Evolutionary conservation across 768 basidiomycete genomes (phyloP), one percentile per base, ranked within the genome.

Genomic region (Lentinula detonsa): DNA sequence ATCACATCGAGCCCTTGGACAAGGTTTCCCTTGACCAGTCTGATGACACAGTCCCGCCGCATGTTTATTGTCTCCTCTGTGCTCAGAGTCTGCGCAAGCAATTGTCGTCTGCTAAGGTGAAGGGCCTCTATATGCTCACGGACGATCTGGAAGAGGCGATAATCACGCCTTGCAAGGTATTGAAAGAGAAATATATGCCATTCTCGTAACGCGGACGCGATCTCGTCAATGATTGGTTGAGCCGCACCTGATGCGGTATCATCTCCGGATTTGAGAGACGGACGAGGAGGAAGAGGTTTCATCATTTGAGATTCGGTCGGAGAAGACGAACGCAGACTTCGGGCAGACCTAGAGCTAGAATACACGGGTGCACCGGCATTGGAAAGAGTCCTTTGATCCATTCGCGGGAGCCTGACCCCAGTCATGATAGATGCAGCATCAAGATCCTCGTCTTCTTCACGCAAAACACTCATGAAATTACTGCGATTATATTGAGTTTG

Each of bases 141-240:
- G 59, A 98, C 93, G 7, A 84, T 78, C 62, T 88, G 84, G 73
- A 98, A 98, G 18, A 95, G 84, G 45, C 84, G 83, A 76, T 98
- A 98, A 67, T 98, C 91, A 59, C 95, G 84, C 49, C 86, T 81
- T 8, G 90, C 88, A 45, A 98, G 87, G 71, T 97, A 95, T 63
- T 88, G 88, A 69, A 93, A 95, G 82, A 98, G 89, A 56, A 94
- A 78, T 39, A 85, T 84, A 68, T 96, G 90, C 95, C 95, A 98
- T 83, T 98, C 96, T 42, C 96, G 86, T 48, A 98, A 76, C 0
- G 96, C 95, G 7, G 93, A 96, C 0, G 96, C 93, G 65, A 98
- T 96, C 77, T 98, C 96, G 74, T 98, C 96, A 55, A 98, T 86
- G 69, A 98, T 88, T 9, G 96, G 96, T 69, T 97, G 95, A 2